A percentile compares a stretch with the other conserved stretches of the same genome.
phyloP scores from a whole-genome alignment of 2,329 filamentous ascomycete species.

The Lithohypha guttulata region DNA sequence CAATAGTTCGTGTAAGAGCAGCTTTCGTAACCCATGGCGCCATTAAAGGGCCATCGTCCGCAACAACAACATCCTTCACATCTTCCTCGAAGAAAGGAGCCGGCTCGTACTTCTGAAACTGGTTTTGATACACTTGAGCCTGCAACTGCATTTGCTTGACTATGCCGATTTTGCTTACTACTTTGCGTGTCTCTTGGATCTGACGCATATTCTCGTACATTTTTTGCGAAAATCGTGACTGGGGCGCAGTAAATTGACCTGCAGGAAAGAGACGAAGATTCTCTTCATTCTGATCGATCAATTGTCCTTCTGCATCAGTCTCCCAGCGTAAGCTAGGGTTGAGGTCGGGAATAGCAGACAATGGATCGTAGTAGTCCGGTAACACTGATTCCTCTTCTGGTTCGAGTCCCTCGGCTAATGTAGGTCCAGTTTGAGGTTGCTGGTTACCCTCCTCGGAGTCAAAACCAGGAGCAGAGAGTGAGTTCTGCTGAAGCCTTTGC shows the following conservation, averaged over 20 bases:
- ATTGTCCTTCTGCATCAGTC: slow-evolving; percentile 77
- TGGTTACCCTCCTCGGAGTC: slow-evolving; percentile 36
- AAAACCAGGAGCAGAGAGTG: slow-evolving; percentile 36
- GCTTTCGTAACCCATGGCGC: slow-evolving; percentile 70
- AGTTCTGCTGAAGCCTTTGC: slow-evolving; percentile 61
- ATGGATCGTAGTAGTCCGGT: slow-evolving; percentile 87
- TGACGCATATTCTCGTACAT: slow-evolving; percentile 87
- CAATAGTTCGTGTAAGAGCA: slow-evolving; percentile 79
- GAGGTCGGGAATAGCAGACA: slow-evolving; percentile 78
- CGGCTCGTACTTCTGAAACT: slow-evolving; percentile 92
- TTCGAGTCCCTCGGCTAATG: slow-evolving; percentile 89
- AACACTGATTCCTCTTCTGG: slow-evolving; percentile 73
- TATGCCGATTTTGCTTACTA: slow-evolving; percentile 91
- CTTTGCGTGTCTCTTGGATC: slow-evolving; percentile 91
- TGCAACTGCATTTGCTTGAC: slow-evolving; percentile 99
- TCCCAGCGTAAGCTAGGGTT: slow-evolving; percentile 70
- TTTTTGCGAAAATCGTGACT: slow-evolving; percentile 62
- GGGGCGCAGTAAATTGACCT: slow-evolving; percentile 64
- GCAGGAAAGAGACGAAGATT: slow-evolving; percentile 66
- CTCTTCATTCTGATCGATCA: slow-evolving; percentile 79
- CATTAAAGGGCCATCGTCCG: slow-evolving; percentile 81
- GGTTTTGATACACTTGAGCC: slow-evolving; percentile 93
- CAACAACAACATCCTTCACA: slow-evolving; percentile 77
- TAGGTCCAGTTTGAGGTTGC: slow-evolving; percentile 46
- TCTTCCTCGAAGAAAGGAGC: slow-evolving; percentile 81